Conservation (phyloP, 116 monocot species). For the Iris pallida region DNA sequence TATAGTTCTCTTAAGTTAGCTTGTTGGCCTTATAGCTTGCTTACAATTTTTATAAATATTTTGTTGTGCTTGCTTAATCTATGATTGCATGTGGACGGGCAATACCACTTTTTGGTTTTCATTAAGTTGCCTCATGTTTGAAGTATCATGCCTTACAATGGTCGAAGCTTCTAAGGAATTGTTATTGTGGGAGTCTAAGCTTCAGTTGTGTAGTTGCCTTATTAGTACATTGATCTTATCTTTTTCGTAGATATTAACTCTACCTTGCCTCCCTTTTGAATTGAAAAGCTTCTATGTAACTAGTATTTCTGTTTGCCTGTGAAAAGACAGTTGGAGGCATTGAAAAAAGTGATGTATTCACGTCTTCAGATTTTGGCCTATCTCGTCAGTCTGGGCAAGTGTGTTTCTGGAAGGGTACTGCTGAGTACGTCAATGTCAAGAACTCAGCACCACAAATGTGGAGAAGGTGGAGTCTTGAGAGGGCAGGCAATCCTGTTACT, state of each 20-base stretch:
- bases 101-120: too few relatives aligned
- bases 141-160: too few relatives aligned
- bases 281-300: not conserved
- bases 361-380: conserved; percentile 1
- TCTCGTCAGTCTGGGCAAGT: not conserved
- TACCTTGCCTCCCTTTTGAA: not conserved
- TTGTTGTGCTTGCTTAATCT: too few relatives aligned
- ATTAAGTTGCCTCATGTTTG: too few relatives aligned
- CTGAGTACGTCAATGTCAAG: conserved; percentile 6
- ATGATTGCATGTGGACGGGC: too few relatives aligned
- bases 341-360: conserved; percentile 6
- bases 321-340: conserved; percentile 14
- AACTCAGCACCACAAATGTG: conserved; percentile 17
- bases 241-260: not conserved
- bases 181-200: too few relatives aligned
- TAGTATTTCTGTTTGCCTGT: conserved; percentile 7
- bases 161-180: too few relatives aligned
- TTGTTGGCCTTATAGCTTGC: too few relatives aligned
- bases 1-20: too few relatives aligned
- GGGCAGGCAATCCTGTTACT: conserved; percentile 16
- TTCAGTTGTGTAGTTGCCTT: too few relatives aligned
- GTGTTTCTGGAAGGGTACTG: conserved; percentile 5
- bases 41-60: too few relatives aligned
- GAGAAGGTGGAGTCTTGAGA: conserved; percentile 37
- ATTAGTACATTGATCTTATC: too few relatives aligned